Evolutionary conservation across 768 basidiomycete species (phyloP).

Genomic region (Tulasnella sp.): DNA sequence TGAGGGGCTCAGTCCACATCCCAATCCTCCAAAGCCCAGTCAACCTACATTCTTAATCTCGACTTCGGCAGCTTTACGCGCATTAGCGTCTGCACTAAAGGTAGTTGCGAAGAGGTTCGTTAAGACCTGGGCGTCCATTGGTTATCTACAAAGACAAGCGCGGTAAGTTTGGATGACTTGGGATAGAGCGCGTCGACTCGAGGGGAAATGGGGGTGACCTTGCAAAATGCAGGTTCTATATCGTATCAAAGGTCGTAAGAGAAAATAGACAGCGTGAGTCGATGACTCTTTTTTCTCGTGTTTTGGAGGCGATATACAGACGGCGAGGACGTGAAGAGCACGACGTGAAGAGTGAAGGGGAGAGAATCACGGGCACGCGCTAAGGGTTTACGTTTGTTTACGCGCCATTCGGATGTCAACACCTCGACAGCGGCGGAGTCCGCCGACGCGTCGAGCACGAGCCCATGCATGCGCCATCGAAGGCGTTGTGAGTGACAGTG

Average conservation of each 20-base stretch:
- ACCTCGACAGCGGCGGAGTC: background rate
- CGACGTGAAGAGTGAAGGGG: background rate
- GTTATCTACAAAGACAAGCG: background rate
- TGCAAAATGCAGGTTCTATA: background rate
- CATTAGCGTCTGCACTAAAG: conserved; percentile 76
- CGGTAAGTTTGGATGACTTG: conserved; percentile 12
- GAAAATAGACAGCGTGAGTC: background rate
- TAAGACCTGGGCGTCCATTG: conserved; percentile 39
- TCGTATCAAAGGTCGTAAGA: background rate
- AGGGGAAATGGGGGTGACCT: background rate
- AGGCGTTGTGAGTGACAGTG: background rate
- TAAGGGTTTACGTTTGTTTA: background rate
- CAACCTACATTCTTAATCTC: conserved; percentile 70
- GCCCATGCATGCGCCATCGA: background rate
- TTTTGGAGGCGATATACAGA: background rate
- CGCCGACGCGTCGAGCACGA: background rate
- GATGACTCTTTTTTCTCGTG: background rate
- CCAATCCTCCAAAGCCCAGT: background rate
- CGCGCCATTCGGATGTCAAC: too few relatives aligned
- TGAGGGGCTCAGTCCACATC: background rate
- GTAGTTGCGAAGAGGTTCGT: conserved; percentile 74
- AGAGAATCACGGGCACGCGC: background rate
- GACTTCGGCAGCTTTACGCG: conserved; percentile 76
- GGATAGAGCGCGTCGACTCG: background rate
- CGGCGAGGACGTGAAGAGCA: conserved; percentile 1